phyloP scores from a whole-genome alignment of 2,329 filamentous ascomycete genomes.

The Bipolaris cookei region DNA sequence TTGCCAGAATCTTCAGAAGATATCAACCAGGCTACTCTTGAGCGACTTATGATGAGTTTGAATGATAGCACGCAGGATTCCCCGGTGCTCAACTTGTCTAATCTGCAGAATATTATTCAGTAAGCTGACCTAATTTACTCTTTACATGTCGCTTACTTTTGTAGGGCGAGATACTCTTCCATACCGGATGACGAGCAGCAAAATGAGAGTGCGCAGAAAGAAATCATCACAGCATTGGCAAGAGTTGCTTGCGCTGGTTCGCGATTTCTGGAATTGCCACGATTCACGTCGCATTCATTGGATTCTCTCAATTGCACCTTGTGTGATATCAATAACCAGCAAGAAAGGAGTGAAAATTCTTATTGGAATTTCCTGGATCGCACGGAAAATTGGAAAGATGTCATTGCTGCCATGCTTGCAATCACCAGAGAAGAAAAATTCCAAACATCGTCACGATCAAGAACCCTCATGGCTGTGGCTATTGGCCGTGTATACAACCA shows the following conservation, averaged over 20 bases:
- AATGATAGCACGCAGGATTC: constrained; percentile 34
- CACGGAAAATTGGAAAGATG: constrained; percentile 43
- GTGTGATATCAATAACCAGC: constrained; percentile 28
- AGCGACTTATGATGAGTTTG: constrained; percentile 29
- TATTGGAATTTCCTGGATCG: constrained; percentile 35
- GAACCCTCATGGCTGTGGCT: constrained; percentile 43
- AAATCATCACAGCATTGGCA: constrained; percentile 37
- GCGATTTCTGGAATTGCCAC: constrained; percentile 22
- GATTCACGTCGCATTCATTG: constrained; percentile 16
- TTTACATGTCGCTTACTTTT: constrained; percentile 14
- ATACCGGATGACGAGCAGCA: constrained; percentile 23
- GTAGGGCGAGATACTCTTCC: constrained; percentile 33
- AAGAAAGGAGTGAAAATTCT: constrained; percentile 4
- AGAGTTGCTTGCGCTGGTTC: constrained; percentile 46
- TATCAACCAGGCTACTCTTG: constrained; percentile 21
- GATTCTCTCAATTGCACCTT: constrained; percentile 27
- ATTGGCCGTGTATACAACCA: constrained; percentile 74
- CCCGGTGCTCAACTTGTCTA: constrained; percentile 28
- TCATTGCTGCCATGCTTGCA: constrained; percentile 36
- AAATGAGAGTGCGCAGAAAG: constrained; percentile 28
- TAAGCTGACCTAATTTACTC: constrained; percentile 18
- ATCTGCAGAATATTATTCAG: constrained; percentile 36
- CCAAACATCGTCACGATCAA: constrained; percentile 36
- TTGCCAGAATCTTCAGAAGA: constrained; percentile 22
- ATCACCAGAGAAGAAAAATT: constrained; percentile 42